phyloP scores from a whole-genome alignment of 2,329 filamentous ascomycete species.

The Penicillium sp. region DNA sequence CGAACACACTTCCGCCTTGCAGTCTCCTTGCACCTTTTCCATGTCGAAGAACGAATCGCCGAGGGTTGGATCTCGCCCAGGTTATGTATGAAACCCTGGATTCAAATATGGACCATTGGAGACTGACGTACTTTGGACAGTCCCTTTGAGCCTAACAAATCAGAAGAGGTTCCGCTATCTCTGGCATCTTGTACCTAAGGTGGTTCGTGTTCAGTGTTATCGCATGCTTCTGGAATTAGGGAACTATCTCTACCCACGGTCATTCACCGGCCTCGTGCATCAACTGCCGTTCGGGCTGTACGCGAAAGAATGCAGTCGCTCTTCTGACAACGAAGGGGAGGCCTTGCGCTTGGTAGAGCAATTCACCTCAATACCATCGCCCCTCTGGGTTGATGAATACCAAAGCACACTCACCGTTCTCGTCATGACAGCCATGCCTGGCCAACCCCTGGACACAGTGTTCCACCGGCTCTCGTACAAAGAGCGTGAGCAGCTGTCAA shows the following conservation, averaged over 20 bases:
- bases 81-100: slow-evolving; percentile 1
- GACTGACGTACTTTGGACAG: not conserved
- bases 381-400: slow-evolving; percentile 10
- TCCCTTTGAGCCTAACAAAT: not conserved
- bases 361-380: slow-evolving; percentile 10
- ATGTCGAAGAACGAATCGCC: slow-evolving; percentile 11
- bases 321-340: slow-evolving; percentile 1
- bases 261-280: slow-evolving; percentile 1
- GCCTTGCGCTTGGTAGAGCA: slow-evolving; percentile 7
- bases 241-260: slow-evolving; percentile 1
- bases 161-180: slow-evolving; percentile 3
- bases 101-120: not conserved
- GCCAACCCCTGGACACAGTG: slow-evolving; percentile 9
- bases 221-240: slow-evolving; percentile 3
- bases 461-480: slow-evolving; percentile 17
- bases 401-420: not conserved
- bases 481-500: slow-evolving; percentile 17
- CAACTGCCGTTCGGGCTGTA: slow-evolving; percentile 9
- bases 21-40: slow-evolving; percentile 15
- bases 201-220: slow-evolving; percentile 3
- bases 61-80: slow-evolving; percentile 9
- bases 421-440: not conserved
- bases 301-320: slow-evolving; percentile 2
- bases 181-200: slow-evolving; percentile 1
- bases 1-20: slow-evolving; percentile 10